Base-by-base conservation (phyloP, 2,329 filamentous ascomycete genomes). In the Colletotrichum chlorophyti region DNA sequence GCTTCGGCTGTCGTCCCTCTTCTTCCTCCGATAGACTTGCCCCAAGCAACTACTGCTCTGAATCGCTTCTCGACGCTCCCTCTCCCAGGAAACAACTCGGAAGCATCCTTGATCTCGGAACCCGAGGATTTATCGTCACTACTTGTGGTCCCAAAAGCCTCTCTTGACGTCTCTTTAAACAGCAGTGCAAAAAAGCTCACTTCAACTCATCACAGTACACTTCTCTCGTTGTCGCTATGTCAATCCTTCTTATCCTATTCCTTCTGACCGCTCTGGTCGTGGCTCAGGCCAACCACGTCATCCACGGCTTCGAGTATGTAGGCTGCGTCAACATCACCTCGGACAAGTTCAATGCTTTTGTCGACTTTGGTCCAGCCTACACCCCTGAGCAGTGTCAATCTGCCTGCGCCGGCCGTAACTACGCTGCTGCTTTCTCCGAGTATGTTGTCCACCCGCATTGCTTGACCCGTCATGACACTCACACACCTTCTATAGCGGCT, bases 311-410 rank as follows among this genome's bases (percentile, higher is more conserved):
- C 31, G 43, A 63, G 46, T 61, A 63, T 14, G 34, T 52, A 8
- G 60, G 58, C 23, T 63, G 60, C 29, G 53, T 58, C 24, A 49
- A 58, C 17, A 50, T 52, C 21, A 50, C 37, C 11, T 29, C 34
- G 9, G 43, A 53, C 38, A 46, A 41, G 29, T 58, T 61, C 38
- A 24, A 32, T 15, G 27, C 51, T 21, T 46, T 47, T 24, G 58
- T 58, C 41, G 23, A 35, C n/a, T 53, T 63, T 29, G 41, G 42
- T 15, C 17, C 17, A 12, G 32, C 37, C n/a, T 61, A 43, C 21
- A 61, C 42, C 11, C 58, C 58, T 3, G 52, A 61, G 34, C 47
- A 58, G 34, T 63, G 60, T 21, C 52, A 63, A 31, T 49, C 58
- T 4, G 58, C 60, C 34, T 63, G 60, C 24, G 41, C 21, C 2